phyloP scores from a whole-genome alignment of 2,329 filamentous ascomycete species.

The Botrytis galanthina region DNA sequence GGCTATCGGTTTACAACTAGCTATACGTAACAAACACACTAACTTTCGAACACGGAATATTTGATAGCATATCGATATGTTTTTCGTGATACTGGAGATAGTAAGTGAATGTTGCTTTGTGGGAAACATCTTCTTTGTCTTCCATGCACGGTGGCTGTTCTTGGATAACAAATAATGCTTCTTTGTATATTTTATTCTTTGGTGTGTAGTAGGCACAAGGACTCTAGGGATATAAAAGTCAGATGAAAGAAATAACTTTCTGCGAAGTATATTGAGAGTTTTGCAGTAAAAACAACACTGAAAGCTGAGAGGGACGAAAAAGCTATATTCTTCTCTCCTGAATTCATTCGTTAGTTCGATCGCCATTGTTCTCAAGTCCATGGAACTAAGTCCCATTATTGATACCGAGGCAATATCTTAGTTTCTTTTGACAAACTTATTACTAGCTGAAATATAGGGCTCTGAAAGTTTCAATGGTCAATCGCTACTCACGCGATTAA shows the following conservation, averaged over 20 bases:
- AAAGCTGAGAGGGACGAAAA: not conserved
- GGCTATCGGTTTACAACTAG: not conserved
- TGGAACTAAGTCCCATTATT: rapidly evolving
- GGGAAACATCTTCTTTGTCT: not conserved
- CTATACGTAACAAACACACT: not conserved
- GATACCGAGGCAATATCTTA: not conserved
- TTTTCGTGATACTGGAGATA: not conserved
- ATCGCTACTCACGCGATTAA: not conserved
- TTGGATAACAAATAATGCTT: slow-evolving; percentile 5
- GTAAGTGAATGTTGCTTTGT: not conserved
- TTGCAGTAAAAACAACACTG: too few species aligned
- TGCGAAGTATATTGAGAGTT: not conserved
- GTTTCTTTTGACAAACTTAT: not conserved
- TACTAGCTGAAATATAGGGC: not conserved
- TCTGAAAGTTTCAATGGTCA: too few species aligned
- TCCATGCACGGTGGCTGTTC: not conserved
- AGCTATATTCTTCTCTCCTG: too few species aligned
- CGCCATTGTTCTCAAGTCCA: not conserved
- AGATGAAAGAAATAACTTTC: not conserved
- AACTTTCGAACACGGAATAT: not conserved
- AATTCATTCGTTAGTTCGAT: not conserved
- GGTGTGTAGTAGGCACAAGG: not conserved
- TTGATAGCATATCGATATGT: not conserved
- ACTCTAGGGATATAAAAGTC: not conserved
- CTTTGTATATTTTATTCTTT: not conserved